These are phyloP conservation scores for Gracilaria domingensis DNA, from an alignment of 23 red algal genomes.

Conservation along the genomic window DNA sequence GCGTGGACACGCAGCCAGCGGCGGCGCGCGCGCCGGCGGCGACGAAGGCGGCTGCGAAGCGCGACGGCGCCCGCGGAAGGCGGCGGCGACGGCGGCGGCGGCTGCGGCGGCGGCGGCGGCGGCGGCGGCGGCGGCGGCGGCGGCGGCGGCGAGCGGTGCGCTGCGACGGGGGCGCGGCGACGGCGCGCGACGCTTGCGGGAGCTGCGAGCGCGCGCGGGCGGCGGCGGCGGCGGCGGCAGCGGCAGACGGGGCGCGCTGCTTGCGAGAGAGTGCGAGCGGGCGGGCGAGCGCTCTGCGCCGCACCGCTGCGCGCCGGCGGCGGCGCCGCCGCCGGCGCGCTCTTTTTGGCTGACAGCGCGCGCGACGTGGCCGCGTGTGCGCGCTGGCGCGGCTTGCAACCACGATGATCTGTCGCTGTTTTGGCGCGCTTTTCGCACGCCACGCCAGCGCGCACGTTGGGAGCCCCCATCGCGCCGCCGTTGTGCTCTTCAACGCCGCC, in stretches of 20 bases:
- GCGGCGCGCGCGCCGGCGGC: background rate
- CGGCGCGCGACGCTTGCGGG: background rate
- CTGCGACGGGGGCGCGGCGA: too few relatives aligned
- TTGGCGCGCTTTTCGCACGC: slow-evolving; percentile 36
- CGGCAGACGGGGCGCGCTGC: background rate
- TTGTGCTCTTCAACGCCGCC: too few relatives aligned
- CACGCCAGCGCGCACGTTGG: too few relatives aligned
- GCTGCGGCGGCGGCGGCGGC: too few relatives aligned
- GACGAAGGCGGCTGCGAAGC: background rate
- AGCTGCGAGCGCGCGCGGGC: background rate
- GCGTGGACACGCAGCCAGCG: background rate
- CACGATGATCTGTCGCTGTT: background rate
- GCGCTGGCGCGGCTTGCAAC: background rate
- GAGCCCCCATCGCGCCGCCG: too few relatives aligned
- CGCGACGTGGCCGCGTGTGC: background rate
- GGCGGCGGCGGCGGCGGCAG: background rate
- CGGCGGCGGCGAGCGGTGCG: background rate
- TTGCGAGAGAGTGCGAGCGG: background rate
- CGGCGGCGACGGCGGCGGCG: too few relatives aligned
- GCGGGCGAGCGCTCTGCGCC: too few relatives aligned
- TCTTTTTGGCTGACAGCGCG: too few relatives aligned
- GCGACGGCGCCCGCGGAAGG: background rate
- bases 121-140: background rate
- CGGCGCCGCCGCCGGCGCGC: slow-evolving; percentile 3
- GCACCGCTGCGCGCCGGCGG: background rate